These are phyloP conservation scores for Lipomyces oligophaga DNA, from an alignment of 805 yeast genomes.

Conservation along the genomic window DNA sequence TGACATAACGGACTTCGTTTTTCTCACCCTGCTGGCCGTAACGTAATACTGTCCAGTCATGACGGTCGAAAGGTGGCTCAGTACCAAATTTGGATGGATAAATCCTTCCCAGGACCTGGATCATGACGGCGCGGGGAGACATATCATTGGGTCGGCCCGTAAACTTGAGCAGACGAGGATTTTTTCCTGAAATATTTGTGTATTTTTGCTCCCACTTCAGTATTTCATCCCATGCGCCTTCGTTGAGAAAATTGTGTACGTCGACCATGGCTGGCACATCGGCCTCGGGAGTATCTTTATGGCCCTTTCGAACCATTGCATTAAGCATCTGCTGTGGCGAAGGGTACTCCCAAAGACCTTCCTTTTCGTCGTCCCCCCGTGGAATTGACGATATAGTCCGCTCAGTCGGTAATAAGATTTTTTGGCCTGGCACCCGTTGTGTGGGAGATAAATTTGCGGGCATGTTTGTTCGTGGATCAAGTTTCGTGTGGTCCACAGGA, in stretches of 20 bases:
- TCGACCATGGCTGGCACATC: slow-evolving; percentile 97
- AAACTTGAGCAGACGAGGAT: slow-evolving; percentile 77
- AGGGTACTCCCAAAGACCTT: slow-evolving; percentile 96
- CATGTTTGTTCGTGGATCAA: slow-evolving; percentile 33
- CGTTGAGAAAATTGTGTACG: slow-evolving; percentile 92
- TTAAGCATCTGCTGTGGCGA: slow-evolving; percentile 99
- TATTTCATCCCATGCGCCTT: slow-evolving; percentile 96
- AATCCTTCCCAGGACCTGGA: slow-evolving; percentile 58
- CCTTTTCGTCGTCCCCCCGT: slow-evolving; percentile 58
- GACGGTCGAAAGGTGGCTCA: slow-evolving; percentile 94
- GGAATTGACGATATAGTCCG: slow-evolving; percentile 85
- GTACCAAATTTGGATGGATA: slow-evolving; percentile 71
- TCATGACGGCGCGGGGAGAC: slow-evolving; percentile 78
- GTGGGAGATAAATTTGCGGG: slow-evolving; percentile 44
- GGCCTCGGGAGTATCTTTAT: slow-evolving; percentile 84
- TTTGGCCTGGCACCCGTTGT: slow-evolving; percentile 89
- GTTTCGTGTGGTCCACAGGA: slow-evolving; percentile 41
- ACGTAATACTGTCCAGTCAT: slow-evolving; percentile 95
- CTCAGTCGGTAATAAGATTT: slow-evolving; percentile 70
- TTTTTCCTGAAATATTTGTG: slow-evolving; percentile 49
- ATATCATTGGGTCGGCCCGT: slow-evolving; percentile 88
- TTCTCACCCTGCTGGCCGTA: slow-evolving; percentile 38
- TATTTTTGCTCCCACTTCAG: slow-evolving; percentile 84
- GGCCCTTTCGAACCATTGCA: slow-evolving; percentile 94
- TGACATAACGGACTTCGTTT: slow-evolving; percentile 77